Base-by-base conservation (phyloP, 208 protist species). In the Trypanosomatidae sp. region DNA sequence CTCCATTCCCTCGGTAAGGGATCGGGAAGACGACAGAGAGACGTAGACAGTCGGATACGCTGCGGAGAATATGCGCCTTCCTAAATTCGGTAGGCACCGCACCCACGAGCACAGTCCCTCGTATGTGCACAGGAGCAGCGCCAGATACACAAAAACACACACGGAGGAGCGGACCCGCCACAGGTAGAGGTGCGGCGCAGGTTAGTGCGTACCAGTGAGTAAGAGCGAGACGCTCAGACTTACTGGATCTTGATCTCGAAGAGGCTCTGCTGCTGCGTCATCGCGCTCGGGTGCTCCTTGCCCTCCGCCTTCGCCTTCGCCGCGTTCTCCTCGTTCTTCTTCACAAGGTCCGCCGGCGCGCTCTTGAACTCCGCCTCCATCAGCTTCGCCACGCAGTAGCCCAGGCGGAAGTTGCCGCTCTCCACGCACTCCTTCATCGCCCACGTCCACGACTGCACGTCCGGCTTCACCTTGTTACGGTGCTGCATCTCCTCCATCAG, bases 181-280 rank as follows among this genome's bases (percentile, higher is more conserved):
- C n/a, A n/a, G n/a, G n/a, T n/a, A n/a, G n/a, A n/a, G n/a, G n/a
- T n/a, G n/a, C n/a, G n/a, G n/a, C n/a, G n/a, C n/a, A n/a, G n/a
- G n/a, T n/a, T n/a, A n/a, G n/a, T n/a, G n/a, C n/a, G n/a, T n/a
- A n/a, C n/a, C n/a, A n/a, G n/a, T n/a, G n/a, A n/a, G n/a, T n/a
- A n/a, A n/a, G n/a, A n/a, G n/a, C n/a, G n/a, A n/a, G n/a, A n/a
- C n/a, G n/a, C n/a, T n/a, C n/a, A n/a, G n/a, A n/a, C n/a, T n/a
- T 93, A 95, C 82, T 87, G 79, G 64, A 96, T 93, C 89, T 96
- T 92, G 74, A 96, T 89, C 66, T 96, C 91, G 66, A 96, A 92
- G 65, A 96, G 79, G 49, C 80, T 81, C 59, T 84, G 76, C 85
- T 92, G 87, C 79, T 94, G 79, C 44, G 77, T 62, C 59, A 96